A percentile compares a stretch with the other conserved stretches of the same genome.
Conservation (phyloP, 495 filamentous ascomycete genomes). For the Aspergillus campestris region DNA sequence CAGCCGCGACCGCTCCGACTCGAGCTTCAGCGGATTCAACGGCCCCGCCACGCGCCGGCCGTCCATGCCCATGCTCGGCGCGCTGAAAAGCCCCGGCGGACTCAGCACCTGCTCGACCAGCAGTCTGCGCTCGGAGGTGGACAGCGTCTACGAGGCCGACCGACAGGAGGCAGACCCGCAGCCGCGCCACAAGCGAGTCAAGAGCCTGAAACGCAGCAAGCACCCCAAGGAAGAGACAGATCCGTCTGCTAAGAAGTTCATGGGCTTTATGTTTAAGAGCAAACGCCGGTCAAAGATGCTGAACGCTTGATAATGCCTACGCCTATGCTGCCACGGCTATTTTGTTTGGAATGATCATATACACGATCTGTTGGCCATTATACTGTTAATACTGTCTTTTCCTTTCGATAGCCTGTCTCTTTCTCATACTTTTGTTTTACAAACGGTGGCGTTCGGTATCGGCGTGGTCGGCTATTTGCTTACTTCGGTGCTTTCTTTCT, state of each 20-base stretch:
- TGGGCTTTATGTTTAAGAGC: constrained; percentile 30
- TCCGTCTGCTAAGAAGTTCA: constrained; percentile 19
- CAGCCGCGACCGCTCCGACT: constrained; percentile 17
- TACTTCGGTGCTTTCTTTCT: neutral
- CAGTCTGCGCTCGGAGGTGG: constrained; percentile 48
- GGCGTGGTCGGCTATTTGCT: too few relatives aligned
- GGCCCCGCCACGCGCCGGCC: constrained; percentile 9
- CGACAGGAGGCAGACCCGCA: constrained; percentile 6
- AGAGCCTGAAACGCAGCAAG: constrained; percentile 12
- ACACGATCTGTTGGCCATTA: too few relatives aligned
- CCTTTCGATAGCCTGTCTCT: neutral
- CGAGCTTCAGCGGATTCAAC: constrained; percentile 22
- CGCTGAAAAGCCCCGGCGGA: constrained; percentile 42
- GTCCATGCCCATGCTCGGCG: constrained; percentile 19
- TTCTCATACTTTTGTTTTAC: constrained; percentile 4
- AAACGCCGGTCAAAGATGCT: constrained; percentile 16
- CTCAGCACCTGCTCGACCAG: constrained; percentile 69
- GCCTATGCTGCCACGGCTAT: too few relatives aligned
- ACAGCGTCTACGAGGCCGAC: constrained; percentile 37
- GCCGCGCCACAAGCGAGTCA: constrained; percentile 10
- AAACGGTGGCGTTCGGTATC: too few relatives aligned
- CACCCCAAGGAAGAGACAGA: constrained; percentile 8
- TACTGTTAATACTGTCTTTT: too few relatives aligned
- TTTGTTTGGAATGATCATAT: too few relatives aligned
- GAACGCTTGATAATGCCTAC: too few relatives aligned